These are phyloP conservation scores for Candida ficus DNA, from an alignment of 805 yeast genomes.

Conservation along the genomic window DNA sequence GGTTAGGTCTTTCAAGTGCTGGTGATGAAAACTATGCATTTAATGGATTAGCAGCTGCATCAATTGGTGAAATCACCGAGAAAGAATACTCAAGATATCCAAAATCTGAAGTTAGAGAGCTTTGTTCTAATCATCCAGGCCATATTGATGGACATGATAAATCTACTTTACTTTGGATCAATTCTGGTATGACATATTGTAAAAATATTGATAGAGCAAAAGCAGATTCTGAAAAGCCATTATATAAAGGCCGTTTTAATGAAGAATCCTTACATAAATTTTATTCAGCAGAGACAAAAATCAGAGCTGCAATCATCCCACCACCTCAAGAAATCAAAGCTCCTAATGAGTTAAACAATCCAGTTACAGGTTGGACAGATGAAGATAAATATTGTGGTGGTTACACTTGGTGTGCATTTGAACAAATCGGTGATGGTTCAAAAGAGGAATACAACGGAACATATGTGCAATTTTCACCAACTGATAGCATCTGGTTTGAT, in stretches of 20 bases:
- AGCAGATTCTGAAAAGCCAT: slow-evolving; percentile 33
- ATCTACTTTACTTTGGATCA: slow-evolving; percentile 31
- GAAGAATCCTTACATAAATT: slow-evolving; percentile 25
- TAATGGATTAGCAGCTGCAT: not conserved
- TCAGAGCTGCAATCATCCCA: slow-evolving; percentile 36
- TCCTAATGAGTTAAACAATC: slow-evolving; percentile 28
- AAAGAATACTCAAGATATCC: slow-evolving; percentile 8
- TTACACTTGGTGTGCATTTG: slow-evolving; percentile 45
- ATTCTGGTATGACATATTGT: slow-evolving; percentile 67
- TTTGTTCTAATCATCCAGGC: slow-evolving; percentile 57
- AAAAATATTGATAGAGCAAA: slow-evolving; percentile 33
- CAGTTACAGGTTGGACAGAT: slow-evolving; percentile 33
- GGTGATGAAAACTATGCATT: not conserved
- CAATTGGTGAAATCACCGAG: too few species aligned
- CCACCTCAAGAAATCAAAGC: slow-evolving; percentile 27
- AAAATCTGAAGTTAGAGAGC: slow-evolving; percentile 25
- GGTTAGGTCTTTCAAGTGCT: not conserved
- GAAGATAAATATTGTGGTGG: slow-evolving; percentile 31
- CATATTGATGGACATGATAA: slow-evolving; percentile 44
- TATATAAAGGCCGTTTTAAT: slow-evolving; percentile 24
- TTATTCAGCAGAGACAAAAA: slow-evolving; percentile 28
- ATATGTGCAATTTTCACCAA: slow-evolving; percentile 10
- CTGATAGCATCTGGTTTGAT: slow-evolving; percentile 18
- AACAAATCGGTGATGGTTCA: slow-evolving; percentile 32
- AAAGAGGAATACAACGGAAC: slow-evolving; percentile 11